These are phyloP conservation scores for Leccinum subfulvum DNA, from an alignment of 1,284 basidiomycete genomes.

Conservation along the genomic window DNA sequence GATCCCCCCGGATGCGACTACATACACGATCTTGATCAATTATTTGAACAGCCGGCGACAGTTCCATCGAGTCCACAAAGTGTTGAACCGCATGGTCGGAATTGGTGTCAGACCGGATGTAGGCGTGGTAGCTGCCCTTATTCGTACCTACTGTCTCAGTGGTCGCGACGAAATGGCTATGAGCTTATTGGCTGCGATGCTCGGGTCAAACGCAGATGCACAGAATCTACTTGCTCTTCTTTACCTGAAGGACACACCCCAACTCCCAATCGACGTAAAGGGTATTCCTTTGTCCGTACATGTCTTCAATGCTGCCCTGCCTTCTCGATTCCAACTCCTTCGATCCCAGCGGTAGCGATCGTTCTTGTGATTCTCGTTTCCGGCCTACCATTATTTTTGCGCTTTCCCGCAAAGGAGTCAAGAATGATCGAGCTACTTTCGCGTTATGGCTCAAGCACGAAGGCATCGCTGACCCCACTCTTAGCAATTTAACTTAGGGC, in stretches of 20 bases:
- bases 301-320: conserved; percentile 60
- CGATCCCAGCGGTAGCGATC: no score
- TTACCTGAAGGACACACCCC: conserved; percentile 19
- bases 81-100: conserved; percentile 49
- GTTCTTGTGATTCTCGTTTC: no score
- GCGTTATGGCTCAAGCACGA: conserved; percentile 64
- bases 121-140: conserved; percentile 49
- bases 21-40: conserved; percentile 65
- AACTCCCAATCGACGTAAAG: conserved; percentile 34
- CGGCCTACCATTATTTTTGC: conserved; percentile 37
- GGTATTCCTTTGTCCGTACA: conserved; percentile 43
- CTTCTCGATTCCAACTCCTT: conserved; percentile 5
- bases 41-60: conserved; percentile 48
- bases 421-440: conserved; percentile 54
- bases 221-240: conserved; percentile 26
- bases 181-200: conserved; percentile 47
- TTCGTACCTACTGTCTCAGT: conserved; percentile 52
- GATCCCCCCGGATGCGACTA: conserved; percentile 51
- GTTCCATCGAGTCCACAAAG: conserved; percentile 42
- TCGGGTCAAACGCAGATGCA: conserved; percentile 31
- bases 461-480: conserved; percentile 48
- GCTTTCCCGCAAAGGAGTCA: conserved; percentile 45
- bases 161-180: conserved; percentile 49
- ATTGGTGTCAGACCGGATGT: conserved; percentile 46
- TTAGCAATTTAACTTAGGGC: conserved; percentile 18